These are phyloP conservation scores for Malassezia restricta DNA, from an alignment of 1,284 basidiomycete species.

Conservation along the genomic window DNA sequence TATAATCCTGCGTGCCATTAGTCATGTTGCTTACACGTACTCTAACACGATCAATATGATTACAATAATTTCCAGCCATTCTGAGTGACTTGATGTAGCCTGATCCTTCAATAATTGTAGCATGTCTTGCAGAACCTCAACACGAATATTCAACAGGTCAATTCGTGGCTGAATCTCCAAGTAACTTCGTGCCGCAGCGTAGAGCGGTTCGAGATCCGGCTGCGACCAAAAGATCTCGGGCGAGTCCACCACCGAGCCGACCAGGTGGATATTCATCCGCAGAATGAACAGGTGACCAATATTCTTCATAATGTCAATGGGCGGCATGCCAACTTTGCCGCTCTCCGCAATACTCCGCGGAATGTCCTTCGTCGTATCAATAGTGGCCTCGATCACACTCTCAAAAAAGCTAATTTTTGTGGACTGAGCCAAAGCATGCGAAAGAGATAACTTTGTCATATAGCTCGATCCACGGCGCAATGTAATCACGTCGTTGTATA, in stretches of 20 bases:
- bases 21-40: slow-evolving; percentile 7
- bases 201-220: slow-evolving; percentile 76
- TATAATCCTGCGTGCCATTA: slow-evolving; percentile 49
- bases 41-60: slow-evolving; percentile 82
- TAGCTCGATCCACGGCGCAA: slow-evolving; percentile 84
- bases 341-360: slow-evolving; percentile 85
- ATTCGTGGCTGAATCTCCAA: slow-evolving; percentile 89
- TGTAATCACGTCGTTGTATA: slow-evolving; percentile 97
- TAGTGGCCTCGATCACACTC: slow-evolving; percentile 79
- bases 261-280: slow-evolving; percentile 85
- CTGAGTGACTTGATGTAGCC: slow-evolving; percentile 77
- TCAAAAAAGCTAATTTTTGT: slow-evolving; percentile 71
- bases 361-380: slow-evolving; percentile 92
- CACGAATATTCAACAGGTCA: slow-evolving; percentile 80
- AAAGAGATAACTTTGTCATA: slow-evolving; percentile 91
- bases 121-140: slow-evolving; percentile 92
- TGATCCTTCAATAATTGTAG: slow-evolving; percentile 86
- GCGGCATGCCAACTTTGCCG: slow-evolving; percentile 64
- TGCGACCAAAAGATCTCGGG: slow-evolving; percentile 79
- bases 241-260: slow-evolving; percentile 86
- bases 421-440: slow-evolving; percentile 85
- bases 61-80: slow-evolving; percentile 88
- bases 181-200: slow-evolving; percentile 72
- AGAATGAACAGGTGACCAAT: slow-evolving; percentile 81
- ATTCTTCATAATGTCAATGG: slow-evolving; percentile 84